A percentile compares a stretch with the other conserved stretches of the same genome.
These are phyloP conservation scores for Agroathelia rolfsii DNA, from an alignment of 1,284 basidiomycete species.

Conservation along the genomic window DNA sequence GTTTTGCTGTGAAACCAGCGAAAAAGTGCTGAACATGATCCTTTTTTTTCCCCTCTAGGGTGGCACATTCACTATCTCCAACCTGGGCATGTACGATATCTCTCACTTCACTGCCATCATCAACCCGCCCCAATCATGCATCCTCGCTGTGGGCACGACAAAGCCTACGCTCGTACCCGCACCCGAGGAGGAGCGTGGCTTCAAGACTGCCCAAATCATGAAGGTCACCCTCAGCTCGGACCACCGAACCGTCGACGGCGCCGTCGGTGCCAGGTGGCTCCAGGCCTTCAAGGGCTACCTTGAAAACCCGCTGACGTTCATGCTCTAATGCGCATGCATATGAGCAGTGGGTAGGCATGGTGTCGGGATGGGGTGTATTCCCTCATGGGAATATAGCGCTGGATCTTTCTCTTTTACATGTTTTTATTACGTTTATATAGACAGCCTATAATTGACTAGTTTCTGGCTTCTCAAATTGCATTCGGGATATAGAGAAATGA, in stretches of 20 bases:
- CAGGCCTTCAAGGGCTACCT: conserved; percentile 93
- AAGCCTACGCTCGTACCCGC: conserved; percentile 81
- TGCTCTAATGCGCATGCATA: conserved; percentile 49
- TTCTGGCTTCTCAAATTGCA: too few relatives aligned
- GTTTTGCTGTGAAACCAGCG: too few relatives aligned
- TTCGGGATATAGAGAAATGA: too few relatives aligned
- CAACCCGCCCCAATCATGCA: conserved; percentile 97
- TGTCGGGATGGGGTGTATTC: conserved; percentile 10
- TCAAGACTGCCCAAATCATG: conserved; percentile 89
- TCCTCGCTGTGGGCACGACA: conserved; percentile 92
- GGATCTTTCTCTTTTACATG: too few relatives aligned
- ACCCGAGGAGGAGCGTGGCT: conserved; percentile 84
- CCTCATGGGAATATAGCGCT: too few relatives aligned
- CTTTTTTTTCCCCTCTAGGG: conserved; percentile 41
- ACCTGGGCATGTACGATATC: conserved; percentile 97
- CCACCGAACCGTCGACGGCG: conserved; percentile 92
- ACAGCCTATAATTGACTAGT: conserved; percentile 1
- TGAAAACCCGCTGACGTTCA: conserved; percentile 92
- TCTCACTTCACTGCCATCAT: conserved; percentile 98
- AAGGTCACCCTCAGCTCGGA: conserved; percentile 94
- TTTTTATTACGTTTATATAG: conserved; percentile 5
- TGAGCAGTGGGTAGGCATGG: conserved; percentile 1
- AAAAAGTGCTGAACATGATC: too few relatives aligned
- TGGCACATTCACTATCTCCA: conserved; percentile 98
- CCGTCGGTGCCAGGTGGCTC: conserved; percentile 85